These are phyloP conservation scores for Coelastrella sp. DNA, from an alignment of 139 green algal species.

Conservation along the genomic window DNA sequence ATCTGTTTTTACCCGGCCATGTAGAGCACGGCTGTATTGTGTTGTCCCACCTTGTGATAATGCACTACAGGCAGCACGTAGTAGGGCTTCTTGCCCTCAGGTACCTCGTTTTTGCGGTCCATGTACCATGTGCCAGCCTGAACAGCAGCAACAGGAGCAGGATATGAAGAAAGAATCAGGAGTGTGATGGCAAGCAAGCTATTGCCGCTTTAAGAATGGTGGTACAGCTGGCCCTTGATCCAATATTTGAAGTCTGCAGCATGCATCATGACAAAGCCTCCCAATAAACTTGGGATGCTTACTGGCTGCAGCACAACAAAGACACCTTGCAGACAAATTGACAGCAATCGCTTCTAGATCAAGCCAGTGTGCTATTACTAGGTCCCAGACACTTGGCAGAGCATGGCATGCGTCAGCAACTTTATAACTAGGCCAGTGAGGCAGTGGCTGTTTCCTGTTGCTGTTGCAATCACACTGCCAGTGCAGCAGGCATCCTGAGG, in stretches of 20 bases:
- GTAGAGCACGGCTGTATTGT: no score
- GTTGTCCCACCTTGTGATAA: slow-evolving; percentile 50
- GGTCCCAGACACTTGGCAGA: no score
- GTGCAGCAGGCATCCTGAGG: background rate
- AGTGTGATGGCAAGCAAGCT: background rate
- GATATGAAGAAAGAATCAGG: background rate
- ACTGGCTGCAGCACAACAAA: background rate
- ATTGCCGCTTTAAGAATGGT: no score
- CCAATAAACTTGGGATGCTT: no score
- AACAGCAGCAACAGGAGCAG: slow-evolving; percentile 4
- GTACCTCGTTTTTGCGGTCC: slow-evolving; percentile 74
- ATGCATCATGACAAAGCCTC: background rate
- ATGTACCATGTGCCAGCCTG: slow-evolving; percentile 65
- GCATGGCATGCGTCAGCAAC: no score
- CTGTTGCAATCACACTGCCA: no score
- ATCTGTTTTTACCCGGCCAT: no score
- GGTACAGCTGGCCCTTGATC: background rate
- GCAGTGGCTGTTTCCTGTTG: no score
- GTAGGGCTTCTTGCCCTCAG: slow-evolving; percentile 57
- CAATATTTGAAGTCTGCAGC: background rate
- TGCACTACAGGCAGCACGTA: slow-evolving; percentile 67
- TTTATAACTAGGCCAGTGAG: no score
- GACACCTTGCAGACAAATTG: background rate
- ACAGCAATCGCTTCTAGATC: background rate
- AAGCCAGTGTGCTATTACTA: background rate